Conservation (phyloP, 192 early-diverging fungal species). For the Backusella liffmaniae region DNA sequence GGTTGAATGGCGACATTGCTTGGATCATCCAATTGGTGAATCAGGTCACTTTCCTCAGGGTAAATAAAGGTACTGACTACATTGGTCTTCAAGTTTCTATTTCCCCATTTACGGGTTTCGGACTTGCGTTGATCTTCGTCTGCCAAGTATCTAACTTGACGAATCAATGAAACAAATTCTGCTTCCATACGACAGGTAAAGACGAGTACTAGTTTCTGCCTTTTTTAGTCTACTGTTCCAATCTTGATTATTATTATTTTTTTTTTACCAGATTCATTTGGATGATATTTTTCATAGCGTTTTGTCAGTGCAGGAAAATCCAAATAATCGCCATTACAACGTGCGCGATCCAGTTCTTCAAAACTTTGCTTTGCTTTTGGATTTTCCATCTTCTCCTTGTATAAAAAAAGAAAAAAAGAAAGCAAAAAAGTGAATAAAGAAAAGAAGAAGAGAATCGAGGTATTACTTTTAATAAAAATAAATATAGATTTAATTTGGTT, state of each 20-base stretch:
- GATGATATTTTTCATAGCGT: conserved; percentile 54
- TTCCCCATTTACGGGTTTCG: not conserved
- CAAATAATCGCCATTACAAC: conserved; percentile 28
- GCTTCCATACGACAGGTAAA: conserved; percentile 14
- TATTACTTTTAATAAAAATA: not conserved
- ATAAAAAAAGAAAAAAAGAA: not conserved
- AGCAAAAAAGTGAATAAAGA: not conserved
- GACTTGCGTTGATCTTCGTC: not conserved
- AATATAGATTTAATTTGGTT: conserved; percentile 9
- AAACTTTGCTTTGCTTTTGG: conserved; percentile 1
- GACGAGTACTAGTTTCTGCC: not conserved
- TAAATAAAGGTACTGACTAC: conserved; percentile 16
- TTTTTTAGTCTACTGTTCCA: not conserved
- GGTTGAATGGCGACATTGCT: conserved; percentile 1
- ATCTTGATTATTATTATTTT: too few relatives aligned
- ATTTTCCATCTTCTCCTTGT: not conserved
- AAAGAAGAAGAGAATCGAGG: not conserved
- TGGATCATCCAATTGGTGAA: conserved; percentile 15
- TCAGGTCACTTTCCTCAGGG: not conserved
- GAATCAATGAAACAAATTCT: conserved; percentile 3
- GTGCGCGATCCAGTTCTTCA: conserved; percentile 1
- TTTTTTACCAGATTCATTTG: conserved; percentile 47
- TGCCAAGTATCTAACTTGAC: not conserved
- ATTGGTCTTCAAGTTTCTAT: conserved; percentile 12
- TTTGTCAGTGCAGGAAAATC: conserved; percentile 45